Base-by-base conservation (phyloP, 352 stramenopile species). In the Thalassiosira mediterranea region DNA sequence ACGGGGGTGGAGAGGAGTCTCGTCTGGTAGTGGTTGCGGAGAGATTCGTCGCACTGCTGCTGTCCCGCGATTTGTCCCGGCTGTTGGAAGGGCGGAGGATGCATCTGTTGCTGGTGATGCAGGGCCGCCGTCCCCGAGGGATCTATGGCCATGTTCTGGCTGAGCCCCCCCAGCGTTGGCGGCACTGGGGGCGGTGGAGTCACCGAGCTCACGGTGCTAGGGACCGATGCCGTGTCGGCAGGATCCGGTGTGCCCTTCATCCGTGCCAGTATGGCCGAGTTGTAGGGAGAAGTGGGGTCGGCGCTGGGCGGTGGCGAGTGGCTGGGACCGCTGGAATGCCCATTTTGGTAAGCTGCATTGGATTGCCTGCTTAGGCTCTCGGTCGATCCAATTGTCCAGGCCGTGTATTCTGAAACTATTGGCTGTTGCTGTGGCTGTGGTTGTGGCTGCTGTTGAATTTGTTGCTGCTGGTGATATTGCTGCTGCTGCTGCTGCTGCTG, bases 381-480 rank as follows among this genome's bases (percentile, higher is more conserved):
- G 3, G 68, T 83, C 7, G 66, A 74, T 4, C 75, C 75, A 28
- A 83, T 79, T 23, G 63, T 72, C 75, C 75, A 83, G 13, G 75
- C 68, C 8, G 54, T 61, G 25, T 60, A 71, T 64, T 74, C 38
- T 31, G 37, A 13, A 44, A 59, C 17, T 4, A 40, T 37, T 32
- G 17, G 23, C n/a, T 48, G 47, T 26, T 49, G 34, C 40, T 25
- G 38, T 10, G 2, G 19, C 29, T 56, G 40, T 4, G 25, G 10
- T 47, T 59, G 37, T 15, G 0, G 21, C 4, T 52, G 54, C 17
- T 75, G 15, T 23, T 28, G 28, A 26, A 15, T 3, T 31, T 66
- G 46, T 66, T 59, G 25, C 19, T 42, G 51, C 23, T 59, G n/a
- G 0, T 59, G 17, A 0, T 59, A 15, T 11, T 7, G 46, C 60